These are phyloP conservation scores for Nicotiana otophora DNA, from an alignment of 257 asterid genomes.

Conservation along the genomic window DNA sequence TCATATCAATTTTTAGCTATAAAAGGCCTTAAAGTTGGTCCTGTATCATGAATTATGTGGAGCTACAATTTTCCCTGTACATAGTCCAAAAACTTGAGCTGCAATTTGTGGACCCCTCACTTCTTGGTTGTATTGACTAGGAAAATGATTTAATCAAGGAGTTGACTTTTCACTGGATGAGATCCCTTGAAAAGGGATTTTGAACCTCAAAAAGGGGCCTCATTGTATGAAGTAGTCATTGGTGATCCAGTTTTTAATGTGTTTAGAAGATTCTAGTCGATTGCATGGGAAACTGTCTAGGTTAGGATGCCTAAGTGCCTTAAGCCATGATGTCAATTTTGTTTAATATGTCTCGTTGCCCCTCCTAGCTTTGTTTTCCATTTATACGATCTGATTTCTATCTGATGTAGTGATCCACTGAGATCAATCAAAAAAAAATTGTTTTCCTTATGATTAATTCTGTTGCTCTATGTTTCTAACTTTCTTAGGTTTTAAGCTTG, in stretches of 20 bases:
- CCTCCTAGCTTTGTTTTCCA: background rate
- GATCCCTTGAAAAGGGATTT: background rate
- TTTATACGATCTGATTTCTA: background rate
- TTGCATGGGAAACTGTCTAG: background rate
- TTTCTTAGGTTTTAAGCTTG: conserved; percentile 76
- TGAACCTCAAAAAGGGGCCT: background rate
- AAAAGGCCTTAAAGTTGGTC: background rate
- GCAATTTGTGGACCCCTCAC: background rate
- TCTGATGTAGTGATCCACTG: background rate
- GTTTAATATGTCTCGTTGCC: background rate
- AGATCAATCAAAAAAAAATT: background rate
- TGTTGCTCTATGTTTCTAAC: conserved; percentile 2
- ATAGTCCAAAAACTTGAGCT: background rate
- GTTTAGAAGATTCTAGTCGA: background rate
- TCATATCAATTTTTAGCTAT: background rate
- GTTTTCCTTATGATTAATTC: background rate
- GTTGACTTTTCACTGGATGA: background rate
- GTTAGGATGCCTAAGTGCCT: background rate
- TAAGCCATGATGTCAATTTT: background rate
- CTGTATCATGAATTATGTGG: background rate
- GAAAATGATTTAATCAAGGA: background rate
- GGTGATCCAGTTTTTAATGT: background rate
- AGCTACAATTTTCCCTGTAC: background rate
- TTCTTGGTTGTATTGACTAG: background rate
- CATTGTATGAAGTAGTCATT: background rate